Conservation (phyloP, 805 yeast genomes). For the Monosporozyma solicola region DNA sequence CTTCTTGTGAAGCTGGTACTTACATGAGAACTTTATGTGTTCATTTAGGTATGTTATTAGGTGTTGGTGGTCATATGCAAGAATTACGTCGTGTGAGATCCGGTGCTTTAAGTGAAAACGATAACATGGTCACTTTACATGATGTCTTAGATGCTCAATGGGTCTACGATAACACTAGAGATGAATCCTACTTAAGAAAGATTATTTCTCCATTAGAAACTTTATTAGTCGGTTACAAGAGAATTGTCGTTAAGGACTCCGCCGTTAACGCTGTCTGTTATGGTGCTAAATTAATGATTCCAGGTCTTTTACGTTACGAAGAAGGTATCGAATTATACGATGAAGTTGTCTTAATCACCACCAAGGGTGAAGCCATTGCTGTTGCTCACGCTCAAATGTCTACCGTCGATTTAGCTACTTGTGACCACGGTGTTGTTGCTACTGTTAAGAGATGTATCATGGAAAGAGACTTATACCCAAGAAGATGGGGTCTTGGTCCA, state of each 20-base stretch:
- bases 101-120: slow-evolving; percentile 87
- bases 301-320: slow-evolving; percentile 95
- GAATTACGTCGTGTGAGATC: slow-evolving; percentile 98
- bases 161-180: slow-evolving; percentile 94
- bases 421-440: slow-evolving; percentile 98
- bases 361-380: slow-evolving; percentile 99
- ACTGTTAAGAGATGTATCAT: slow-evolving; percentile 98
- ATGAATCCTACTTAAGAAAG: slow-evolving; percentile 89
- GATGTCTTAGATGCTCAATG: slow-evolving; percentile 98
- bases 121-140: slow-evolving; percentile 89
- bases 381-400: slow-evolving; percentile 98
- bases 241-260: slow-evolving; percentile 89
- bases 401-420: slow-evolving; percentile 88
- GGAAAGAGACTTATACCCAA: slow-evolving; percentile 98
- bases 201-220: slow-evolving; percentile 93
- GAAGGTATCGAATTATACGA: slow-evolving; percentile 95
- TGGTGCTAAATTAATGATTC: slow-evolving; percentile 98
- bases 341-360: slow-evolving; percentile 95
- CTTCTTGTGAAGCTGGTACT: slow-evolving; percentile 99
- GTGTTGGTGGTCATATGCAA: slow-evolving; percentile 99
- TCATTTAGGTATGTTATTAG: slow-evolving; percentile 94
- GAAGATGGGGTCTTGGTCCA: slow-evolving; percentile 99
- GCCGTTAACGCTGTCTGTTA: slow-evolving; percentile 98
- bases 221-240: slow-evolving; percentile 86
- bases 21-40: slow-evolving; percentile 99